These are phyloP conservation scores for Isabelozyma gotoi DNA, from an alignment of 805 yeast species.

Conservation along the genomic window DNA sequence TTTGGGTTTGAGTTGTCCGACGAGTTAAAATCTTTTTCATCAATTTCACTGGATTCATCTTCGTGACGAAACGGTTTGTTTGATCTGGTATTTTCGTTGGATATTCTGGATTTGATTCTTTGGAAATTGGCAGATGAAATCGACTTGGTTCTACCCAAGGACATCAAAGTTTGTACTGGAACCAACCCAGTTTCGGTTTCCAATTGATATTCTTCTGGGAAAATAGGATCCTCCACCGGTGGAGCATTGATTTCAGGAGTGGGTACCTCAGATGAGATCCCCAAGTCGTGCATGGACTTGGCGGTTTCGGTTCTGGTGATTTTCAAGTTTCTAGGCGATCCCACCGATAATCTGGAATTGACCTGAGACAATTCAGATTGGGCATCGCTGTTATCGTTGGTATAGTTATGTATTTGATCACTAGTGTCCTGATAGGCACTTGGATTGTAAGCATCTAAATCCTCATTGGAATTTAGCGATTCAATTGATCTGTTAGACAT, in stretches of 20 bases:
- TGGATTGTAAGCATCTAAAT: not conserved
- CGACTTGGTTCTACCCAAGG: constrained; percentile 54
- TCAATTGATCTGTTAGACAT: not conserved
- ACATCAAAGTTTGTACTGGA: constrained; percentile 69
- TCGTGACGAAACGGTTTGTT: constrained; percentile 22
- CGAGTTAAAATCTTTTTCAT: constrained; percentile 19
- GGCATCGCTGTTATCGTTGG: constrained; percentile 39
- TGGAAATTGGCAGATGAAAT: constrained; percentile 4
- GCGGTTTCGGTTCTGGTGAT: constrained; percentile 69
- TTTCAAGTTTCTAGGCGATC: not conserved
- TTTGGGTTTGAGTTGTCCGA: constrained; percentile 17
- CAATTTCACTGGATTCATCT: constrained; percentile 1
- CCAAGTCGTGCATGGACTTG: constrained; percentile 62
- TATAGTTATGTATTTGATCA: constrained; percentile 3
- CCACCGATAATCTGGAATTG: constrained; percentile 7
- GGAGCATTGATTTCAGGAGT: constrained; percentile 48
- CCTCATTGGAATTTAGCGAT: not conserved
- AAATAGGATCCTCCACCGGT: constrained; percentile 61
- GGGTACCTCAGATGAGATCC: constrained; percentile 56
- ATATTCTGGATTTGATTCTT: not conserved
- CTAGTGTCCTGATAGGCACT: not conserved
- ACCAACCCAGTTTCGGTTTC: constrained; percentile 90
- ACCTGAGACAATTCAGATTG: constrained; percentile 38
- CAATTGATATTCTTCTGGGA: constrained; percentile 89
- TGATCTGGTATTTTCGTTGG: constrained; percentile 12